Conservation (phyloP, 164 flowering plant genomes). For the Sedum album region DNA sequence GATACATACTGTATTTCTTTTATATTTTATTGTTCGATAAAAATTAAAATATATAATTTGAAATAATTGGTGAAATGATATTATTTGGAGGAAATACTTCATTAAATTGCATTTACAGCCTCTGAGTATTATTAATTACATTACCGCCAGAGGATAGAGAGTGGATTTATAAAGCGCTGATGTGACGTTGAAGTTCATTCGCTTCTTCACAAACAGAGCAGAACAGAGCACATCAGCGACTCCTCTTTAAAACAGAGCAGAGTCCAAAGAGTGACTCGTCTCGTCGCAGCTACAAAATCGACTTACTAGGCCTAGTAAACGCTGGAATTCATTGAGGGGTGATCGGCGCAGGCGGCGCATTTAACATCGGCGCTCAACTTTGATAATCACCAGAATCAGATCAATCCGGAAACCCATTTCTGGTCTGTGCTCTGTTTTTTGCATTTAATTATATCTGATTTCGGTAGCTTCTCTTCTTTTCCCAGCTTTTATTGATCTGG, state of each 20-base stretch:
- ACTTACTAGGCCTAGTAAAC: neutral
- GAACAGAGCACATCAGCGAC: neutral
- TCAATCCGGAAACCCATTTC: neutral
- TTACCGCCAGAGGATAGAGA: neutral
- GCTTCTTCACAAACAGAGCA: neutral
- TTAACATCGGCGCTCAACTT: neutral
- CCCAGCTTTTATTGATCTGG: neutral
- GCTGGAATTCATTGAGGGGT: neutral
- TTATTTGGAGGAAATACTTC: too few species aligned
- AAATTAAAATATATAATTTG: too few species aligned
- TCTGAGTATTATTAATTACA: neutral
- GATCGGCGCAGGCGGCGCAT: too few species aligned
- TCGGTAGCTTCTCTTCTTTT: slow-evolving; percentile 12
- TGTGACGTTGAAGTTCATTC: neutral
- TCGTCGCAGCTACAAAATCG: neutral
- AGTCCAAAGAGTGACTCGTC: too few species aligned
- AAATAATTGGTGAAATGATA: too few species aligned
- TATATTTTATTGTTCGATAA: too few species aligned
- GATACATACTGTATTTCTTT: too few species aligned
- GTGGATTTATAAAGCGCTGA: neutral
- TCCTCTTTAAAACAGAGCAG: neutral
- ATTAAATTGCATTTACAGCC: neutral
- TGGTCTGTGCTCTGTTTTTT: neutral
- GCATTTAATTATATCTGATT: neutral
- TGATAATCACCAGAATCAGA: neutral